Percentiles rank a stretch among this genome's conserved stretches.
Evolutionary conservation across 192 early-diverging fungal genomes (phyloP).

Genomic region (Phycomyces nitens): DNA sequence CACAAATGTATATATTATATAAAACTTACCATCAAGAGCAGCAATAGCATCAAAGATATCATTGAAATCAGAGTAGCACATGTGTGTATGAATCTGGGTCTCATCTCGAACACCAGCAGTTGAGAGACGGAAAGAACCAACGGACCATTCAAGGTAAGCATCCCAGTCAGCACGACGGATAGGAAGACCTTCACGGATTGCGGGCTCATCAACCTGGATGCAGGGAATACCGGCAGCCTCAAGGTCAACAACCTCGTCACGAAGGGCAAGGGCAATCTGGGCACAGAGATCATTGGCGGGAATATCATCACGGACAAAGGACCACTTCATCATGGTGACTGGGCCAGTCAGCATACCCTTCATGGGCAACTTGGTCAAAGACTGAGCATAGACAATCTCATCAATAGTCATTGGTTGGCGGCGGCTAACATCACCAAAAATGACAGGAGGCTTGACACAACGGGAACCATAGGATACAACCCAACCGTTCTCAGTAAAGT

Average conservation of each 20-base stretch:
- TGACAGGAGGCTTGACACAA: slow-evolving; percentile 96
- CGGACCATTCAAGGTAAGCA: slow-evolving; percentile 93
- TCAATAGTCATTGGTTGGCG: slow-evolving; percentile 91
- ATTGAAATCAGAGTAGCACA: slow-evolving; percentile 99
- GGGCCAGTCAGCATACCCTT: slow-evolving; percentile 99
- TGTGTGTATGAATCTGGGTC: slow-evolving; percentile 97
- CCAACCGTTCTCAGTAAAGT: slow-evolving; percentile 96
- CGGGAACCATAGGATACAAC: slow-evolving; percentile 96
- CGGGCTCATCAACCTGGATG: slow-evolving; percentile 99
- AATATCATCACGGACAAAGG: slow-evolving; percentile 97
- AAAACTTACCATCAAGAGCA: slow-evolving; percentile 60
- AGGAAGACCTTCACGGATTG: slow-evolving; percentile 97
- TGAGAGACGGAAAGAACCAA: slow-evolving; percentile 87
- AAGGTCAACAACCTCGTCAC: slow-evolving; percentile 93
- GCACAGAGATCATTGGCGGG: slow-evolving; percentile 75
- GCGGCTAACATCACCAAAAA: slow-evolving; percentile 94
- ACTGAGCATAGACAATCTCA: slow-evolving; percentile 82
- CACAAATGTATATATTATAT: no score
- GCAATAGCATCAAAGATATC: slow-evolving; percentile 95
- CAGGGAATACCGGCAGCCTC: slow-evolving; percentile 88
- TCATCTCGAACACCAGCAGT: slow-evolving; percentile 80
- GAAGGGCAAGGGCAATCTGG: slow-evolving; percentile 93
- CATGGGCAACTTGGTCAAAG: slow-evolving; percentile 84
- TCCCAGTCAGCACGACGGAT: slow-evolving; percentile 84
- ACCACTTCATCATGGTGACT: slow-evolving; percentile 97